Evolutionary conservation across 2,329 filamentous ascomycete species (phyloP).

Genomic region (Tolypocladium tropicale): DNA sequence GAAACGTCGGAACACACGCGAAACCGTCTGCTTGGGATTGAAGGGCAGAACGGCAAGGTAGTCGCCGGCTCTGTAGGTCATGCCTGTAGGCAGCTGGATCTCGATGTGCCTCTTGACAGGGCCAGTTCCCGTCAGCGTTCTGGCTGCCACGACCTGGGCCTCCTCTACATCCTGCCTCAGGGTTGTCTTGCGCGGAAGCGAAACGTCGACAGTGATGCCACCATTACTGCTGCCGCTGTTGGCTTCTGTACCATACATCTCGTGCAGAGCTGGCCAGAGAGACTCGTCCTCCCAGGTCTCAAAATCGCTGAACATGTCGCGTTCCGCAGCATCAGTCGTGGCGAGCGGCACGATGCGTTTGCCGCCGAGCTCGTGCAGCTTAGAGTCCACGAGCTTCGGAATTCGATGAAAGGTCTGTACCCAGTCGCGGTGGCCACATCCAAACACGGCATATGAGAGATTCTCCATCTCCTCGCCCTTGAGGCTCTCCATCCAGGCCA

Average conservation of each 20-base stretch:
- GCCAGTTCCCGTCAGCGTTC: slow-evolving; percentile 37
- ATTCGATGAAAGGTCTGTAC: slow-evolving; percentile 55
- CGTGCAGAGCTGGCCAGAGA: slow-evolving; percentile 38
- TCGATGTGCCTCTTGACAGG: slow-evolving; percentile 55
- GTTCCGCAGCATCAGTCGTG: slow-evolving; percentile 47
- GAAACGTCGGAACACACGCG: slow-evolving; percentile 55
- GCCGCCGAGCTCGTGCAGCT: slow-evolving; percentile 28
- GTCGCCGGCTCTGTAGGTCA: slow-evolving; percentile 62
- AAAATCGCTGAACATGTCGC: slow-evolving; percentile 58
- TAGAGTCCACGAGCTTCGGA: slow-evolving; percentile 50
- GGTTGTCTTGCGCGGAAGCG: slow-evolving; percentile 41
- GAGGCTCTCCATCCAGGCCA: slow-evolving; percentile 51
- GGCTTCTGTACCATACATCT: slow-evolving; percentile 28
- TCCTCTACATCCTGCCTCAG: slow-evolving; percentile 55
- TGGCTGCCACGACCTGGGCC: slow-evolving; percentile 45
- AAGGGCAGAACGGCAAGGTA: slow-evolving; percentile 66
- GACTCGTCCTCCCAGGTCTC: slow-evolving; percentile 55
- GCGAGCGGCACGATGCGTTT: slow-evolving; percentile 34
- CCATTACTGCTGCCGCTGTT: slow-evolving; percentile 2
- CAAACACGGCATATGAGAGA: slow-evolving; percentile 59
- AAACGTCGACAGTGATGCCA: slow-evolving; percentile 36
- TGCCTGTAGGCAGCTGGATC: slow-evolving; percentile 54
- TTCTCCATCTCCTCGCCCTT: slow-evolving; percentile 40
- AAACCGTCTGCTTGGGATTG: slow-evolving; percentile 53
- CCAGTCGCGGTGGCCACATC: slow-evolving; percentile 52